Conservation (phyloP, 345 rosid species). For the Firmiana major region DNA sequence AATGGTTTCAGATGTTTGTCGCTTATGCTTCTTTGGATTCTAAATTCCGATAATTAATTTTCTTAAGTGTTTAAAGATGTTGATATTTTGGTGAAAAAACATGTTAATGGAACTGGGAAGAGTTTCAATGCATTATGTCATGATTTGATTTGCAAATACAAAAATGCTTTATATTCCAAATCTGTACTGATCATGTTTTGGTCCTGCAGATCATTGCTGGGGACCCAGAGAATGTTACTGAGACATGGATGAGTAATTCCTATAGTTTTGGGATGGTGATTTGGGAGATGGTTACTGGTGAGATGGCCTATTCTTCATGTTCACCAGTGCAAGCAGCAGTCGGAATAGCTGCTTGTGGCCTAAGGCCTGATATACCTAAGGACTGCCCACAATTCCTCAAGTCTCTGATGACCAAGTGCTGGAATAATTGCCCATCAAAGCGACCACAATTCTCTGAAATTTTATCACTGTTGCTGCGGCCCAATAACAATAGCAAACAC, state of each 20-base stretch:
- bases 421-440: conserved; percentile 74
- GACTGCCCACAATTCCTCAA: conserved; percentile 78
- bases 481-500: conserved; percentile 36
- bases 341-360: conserved; percentile 92
- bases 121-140: not conserved
- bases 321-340: conserved; percentile 98
- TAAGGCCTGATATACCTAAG: conserved; percentile 90
- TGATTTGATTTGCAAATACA: not conserved
- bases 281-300: conserved; percentile 97
- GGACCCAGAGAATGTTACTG: conserved; percentile 81
- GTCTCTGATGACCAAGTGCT: conserved; percentile 76
- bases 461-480: conserved; percentile 42
- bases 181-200: not conserved
- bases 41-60: not conserved
- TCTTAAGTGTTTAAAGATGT: not conserved
- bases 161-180: not conserved
- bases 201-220: conserved; percentile 84
- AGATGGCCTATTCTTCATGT: conserved; percentile 77
- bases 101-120: not conserved
- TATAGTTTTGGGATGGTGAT: conserved; percentile 94
- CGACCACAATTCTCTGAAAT: conserved; percentile 81
- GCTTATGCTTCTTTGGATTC: not conserved
- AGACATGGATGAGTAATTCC: conserved; percentile 97
- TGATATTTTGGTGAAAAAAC: not conserved
- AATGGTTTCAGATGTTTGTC: not conserved